These are phyloP conservation scores for Phaeophleospora eucalypticola DNA, from an alignment of 2,329 filamentous ascomycete genomes.

Conservation along the genomic window DNA sequence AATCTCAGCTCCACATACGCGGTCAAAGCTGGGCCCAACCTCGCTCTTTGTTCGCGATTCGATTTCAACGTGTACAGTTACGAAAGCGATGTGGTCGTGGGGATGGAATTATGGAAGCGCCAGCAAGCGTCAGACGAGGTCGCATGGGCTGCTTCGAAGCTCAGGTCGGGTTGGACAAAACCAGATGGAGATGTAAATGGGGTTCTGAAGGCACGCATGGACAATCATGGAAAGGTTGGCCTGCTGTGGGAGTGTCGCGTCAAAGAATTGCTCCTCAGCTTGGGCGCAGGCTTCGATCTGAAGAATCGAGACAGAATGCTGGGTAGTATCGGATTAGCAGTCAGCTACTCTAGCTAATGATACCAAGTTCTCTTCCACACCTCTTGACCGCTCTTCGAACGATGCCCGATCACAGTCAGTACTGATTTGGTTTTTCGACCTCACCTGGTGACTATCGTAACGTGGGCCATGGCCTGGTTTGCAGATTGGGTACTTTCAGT, in stretches of 20 bases:
- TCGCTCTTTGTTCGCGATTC: slow-evolving; percentile 84
- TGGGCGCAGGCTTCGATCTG: slow-evolving; percentile 81
- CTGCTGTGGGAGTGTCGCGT: slow-evolving; percentile 89
- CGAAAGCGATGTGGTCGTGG: slow-evolving; percentile 88
- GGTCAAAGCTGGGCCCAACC: slow-evolving; percentile 75
- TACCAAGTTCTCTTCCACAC: neutral
- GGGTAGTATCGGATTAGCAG: slow-evolving; percentile 69
- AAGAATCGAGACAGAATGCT: slow-evolving; percentile 72
- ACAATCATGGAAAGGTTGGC: slow-evolving; percentile 82
- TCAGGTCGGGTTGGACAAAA: slow-evolving; percentile 41
- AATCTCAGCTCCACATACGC: slow-evolving; percentile 89
- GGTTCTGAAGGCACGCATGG: slow-evolving; percentile 82
- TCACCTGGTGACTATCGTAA: too few relatives aligned
- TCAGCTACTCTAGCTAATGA: slow-evolving; percentile 65
- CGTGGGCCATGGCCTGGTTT: too few relatives aligned
- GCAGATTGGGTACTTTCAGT: too few relatives aligned
- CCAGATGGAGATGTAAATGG: slow-evolving; percentile 67
- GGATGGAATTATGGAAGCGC: slow-evolving; percentile 81
- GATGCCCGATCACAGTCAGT: too few relatives aligned
- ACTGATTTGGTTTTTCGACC: too few relatives aligned
- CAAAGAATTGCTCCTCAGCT: slow-evolving; percentile 87
- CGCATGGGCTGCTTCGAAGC: slow-evolving; percentile 42
- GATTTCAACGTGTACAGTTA: slow-evolving; percentile 99
- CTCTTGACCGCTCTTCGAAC: too few relatives aligned
- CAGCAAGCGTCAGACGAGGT: slow-evolving; percentile 34